These are phyloP conservation scores for Botryosphaeria dothidea DNA, from an alignment of 2,329 filamentous ascomycete species.

Conservation along the genomic window DNA sequence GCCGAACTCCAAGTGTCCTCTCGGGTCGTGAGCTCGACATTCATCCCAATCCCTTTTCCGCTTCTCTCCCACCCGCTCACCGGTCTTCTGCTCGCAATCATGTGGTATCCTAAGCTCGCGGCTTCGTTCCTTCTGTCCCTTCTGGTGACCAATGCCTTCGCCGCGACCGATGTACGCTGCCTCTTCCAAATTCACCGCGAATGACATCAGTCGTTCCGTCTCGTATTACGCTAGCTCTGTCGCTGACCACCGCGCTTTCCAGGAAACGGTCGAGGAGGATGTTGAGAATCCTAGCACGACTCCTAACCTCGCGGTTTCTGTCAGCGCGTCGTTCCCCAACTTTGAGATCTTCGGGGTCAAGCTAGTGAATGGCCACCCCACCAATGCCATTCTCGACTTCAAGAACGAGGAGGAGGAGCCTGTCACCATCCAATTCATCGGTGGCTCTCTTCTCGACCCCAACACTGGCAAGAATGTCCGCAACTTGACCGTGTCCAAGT, in stretches of 20 bases:
- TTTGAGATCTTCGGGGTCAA: slow-evolving; percentile 90
- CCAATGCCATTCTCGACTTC: slow-evolving; percentile 78
- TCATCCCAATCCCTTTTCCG: slow-evolving; percentile 7
- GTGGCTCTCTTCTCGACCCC: slow-evolving; percentile 62
- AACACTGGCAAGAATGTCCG: slow-evolving; percentile 62
- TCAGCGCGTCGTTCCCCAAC: slow-evolving; percentile 61
- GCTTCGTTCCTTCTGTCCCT: slow-evolving; percentile 71
- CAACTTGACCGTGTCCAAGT: slow-evolving; percentile 80
- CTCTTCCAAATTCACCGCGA: slow-evolving; percentile 24
- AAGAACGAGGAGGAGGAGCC: slow-evolving; percentile 78
- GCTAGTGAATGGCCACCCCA: slow-evolving; percentile 88
- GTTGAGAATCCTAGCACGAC: slow-evolving; percentile 62
- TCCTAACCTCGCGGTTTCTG: slow-evolving; percentile 57
- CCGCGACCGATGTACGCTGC: slow-evolving; percentile 60
- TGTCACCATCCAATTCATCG: slow-evolving; percentile 74
- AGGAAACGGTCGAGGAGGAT: slow-evolving; percentile 36
- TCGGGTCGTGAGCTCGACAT: not conserved
- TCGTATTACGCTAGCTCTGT: slow-evolving; percentile 24
- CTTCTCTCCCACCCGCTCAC: slow-evolving; percentile 21
- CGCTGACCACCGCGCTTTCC: slow-evolving; percentile 18
- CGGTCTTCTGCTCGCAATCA: slow-evolving; percentile 40
- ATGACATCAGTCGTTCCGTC: slow-evolving; percentile 21
- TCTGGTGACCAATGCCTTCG: slow-evolving; percentile 65
- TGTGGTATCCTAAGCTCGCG: slow-evolving; percentile 74
- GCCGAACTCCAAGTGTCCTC: slow-evolving; percentile 11